phyloP scores from a whole-genome alignment of 2,329 filamentous ascomycete genomes.

The Didymella glomerata region DNA sequence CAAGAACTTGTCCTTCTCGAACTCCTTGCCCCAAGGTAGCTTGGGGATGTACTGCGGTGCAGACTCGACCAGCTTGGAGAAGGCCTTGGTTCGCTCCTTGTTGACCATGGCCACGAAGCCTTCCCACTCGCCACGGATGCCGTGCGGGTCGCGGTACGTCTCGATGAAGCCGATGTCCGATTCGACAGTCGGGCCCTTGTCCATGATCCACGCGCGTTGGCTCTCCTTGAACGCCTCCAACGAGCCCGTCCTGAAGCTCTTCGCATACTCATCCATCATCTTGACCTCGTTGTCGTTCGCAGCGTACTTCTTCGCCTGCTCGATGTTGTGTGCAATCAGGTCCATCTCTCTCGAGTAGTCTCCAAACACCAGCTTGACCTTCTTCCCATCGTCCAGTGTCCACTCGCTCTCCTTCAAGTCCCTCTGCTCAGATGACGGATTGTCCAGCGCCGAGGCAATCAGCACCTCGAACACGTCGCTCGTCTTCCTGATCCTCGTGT shows the following conservation, averaged over 20 bases:
- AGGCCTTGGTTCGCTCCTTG: slow-evolving; percentile 86
- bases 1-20: slow-evolving; percentile 95
- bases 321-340: slow-evolving; percentile 57
- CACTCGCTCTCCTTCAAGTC: slow-evolving; percentile 58
- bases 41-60: slow-evolving; percentile 86
- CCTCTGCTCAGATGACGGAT: slow-evolving; percentile 51
- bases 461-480: slow-evolving; percentile 57
- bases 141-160: slow-evolving; percentile 64
- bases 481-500: slow-evolving; percentile 59
- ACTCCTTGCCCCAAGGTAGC: slow-evolving; percentile 85
- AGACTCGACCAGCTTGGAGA: slow-evolving; percentile 81
- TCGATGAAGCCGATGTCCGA: slow-evolving; percentile 64
- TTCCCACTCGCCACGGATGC: slow-evolving; percentile 63
- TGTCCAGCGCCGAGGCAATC: slow-evolving; percentile 57
- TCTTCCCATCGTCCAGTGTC: slow-evolving; percentile 58
- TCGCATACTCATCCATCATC: slow-evolving; percentile 59
- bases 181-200: slow-evolving; percentile 62
- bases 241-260: slow-evolving; percentile 60
- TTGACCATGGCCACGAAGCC: slow-evolving; percentile 74
- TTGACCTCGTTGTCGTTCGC: slow-evolving; percentile 55
- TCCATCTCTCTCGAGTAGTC: slow-evolving; percentile 58
- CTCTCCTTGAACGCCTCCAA: slow-evolving; percentile 61
- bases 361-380: slow-evolving; percentile 56
- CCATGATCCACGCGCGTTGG: slow-evolving; percentile 62
- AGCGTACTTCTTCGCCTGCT: slow-evolving; percentile 58